Evolutionary conservation across 768 basidiomycete species (phyloP), one percentile per base, ranked within the genome.

Genomic region (Lactifluus volemus): DNA sequence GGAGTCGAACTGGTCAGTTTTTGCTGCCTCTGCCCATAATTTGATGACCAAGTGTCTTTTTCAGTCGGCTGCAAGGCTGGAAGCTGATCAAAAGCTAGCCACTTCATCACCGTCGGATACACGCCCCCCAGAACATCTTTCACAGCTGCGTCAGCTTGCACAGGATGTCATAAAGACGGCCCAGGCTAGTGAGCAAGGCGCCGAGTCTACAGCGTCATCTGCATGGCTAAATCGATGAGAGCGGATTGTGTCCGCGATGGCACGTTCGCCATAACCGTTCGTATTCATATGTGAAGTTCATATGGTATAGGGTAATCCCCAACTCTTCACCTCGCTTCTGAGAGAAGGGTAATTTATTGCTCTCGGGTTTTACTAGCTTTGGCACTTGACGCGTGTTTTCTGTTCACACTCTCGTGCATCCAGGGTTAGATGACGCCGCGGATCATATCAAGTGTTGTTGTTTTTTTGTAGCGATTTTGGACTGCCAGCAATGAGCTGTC

Each of bases 1-100:
- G 91, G 91, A 4, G 80, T 91, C 39, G 91, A 92, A 70, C 77
- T 89, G 48, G 92, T 92, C 65, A 48, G 85, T 49, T 52, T 50
- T 52, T 3, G 52, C 6, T 3, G 25, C 32, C 5, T 11, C 5
- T 12, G 25, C 11, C 14, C 21, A 14, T n/a, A 1, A 32, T 8
- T 4, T 32, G 38, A 45, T 12, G 49, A 25, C 42, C 14, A 21
- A 30, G 3, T 8, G 14, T 41, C 42, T 11, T 59, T 25, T 1
- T 30, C 14, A 63, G 63, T 61, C 53, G 6, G 54, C 50, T 15
- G 53, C 59, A 15, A 53, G 59, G 15, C 59, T 63, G 7, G 59
- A 61, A 49, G 36, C 59, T 15, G 51, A 63, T 6, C 56, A 57
- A 5, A 39, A 19, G 25, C 41, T 53, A 32, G 61, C 32, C 57